Evolutionary conservation across 2,329 filamentous ascomycete species (phyloP).

Genomic region (Beauveria scarabaeidicola): DNA sequence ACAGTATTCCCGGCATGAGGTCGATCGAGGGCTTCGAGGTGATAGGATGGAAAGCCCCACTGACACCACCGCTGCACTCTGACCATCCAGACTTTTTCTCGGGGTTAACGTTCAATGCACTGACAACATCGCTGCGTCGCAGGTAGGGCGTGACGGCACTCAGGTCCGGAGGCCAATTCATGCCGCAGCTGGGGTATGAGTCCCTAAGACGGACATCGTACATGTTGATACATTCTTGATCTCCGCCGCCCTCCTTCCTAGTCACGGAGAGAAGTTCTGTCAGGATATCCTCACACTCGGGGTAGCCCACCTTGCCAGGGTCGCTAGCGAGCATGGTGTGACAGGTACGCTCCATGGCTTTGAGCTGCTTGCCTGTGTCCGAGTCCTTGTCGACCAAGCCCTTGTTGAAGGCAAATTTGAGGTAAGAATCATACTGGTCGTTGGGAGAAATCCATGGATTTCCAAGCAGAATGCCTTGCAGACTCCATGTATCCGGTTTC

Average conservation of each 20-base stretch:
- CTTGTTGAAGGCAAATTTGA: slow-evolving; percentile 71
- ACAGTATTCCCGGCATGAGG: slow-evolving; percentile 69
- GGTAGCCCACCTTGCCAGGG: slow-evolving; percentile 51
- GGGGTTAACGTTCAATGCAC: slow-evolving; percentile 72
- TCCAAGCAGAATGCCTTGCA: slow-evolving; percentile 83
- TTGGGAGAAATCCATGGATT: slow-evolving; percentile 94
- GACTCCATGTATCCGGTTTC: slow-evolving; percentile 54
- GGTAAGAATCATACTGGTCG: slow-evolving; percentile 84
- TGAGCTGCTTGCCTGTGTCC: slow-evolving; percentile 54
- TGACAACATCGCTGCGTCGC: slow-evolving; percentile 66
- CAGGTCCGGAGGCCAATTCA: slow-evolving; percentile 96
- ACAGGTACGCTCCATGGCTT: slow-evolving; percentile 63
- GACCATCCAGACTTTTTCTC: slow-evolving; percentile 83
- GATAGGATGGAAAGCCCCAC: slow-evolving; percentile 57
- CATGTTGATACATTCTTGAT: slow-evolving; percentile 76
- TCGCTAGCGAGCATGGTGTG: slow-evolving; percentile 46
- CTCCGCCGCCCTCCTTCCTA: slow-evolving; percentile 37
- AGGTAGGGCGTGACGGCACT: slow-evolving; percentile 72
- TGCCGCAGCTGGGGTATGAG: slow-evolving; percentile 74
- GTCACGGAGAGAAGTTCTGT: slow-evolving; percentile 62
- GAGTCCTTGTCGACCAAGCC: slow-evolving; percentile 62
- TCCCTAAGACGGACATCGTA: slow-evolving; percentile 90
- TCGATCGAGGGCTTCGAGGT: slow-evolving; percentile 66
- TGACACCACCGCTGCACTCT: slow-evolving; percentile 79
- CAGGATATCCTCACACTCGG: slow-evolving; percentile 69